These are phyloP conservation scores for Eutrema yunnanense DNA, from an alignment of 345 rosid genomes.

Conservation along the genomic window DNA sequence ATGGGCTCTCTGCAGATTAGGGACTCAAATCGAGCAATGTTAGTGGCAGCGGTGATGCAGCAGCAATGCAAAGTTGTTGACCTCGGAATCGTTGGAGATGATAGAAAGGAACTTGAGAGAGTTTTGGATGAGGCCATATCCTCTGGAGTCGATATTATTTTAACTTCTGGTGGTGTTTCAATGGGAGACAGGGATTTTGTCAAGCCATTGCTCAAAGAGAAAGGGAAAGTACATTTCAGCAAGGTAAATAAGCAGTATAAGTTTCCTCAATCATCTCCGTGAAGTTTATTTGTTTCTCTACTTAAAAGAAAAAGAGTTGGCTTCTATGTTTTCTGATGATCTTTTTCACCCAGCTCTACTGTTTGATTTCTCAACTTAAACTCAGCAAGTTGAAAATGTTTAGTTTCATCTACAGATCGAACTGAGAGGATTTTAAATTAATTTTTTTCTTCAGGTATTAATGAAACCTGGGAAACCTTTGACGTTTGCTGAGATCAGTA, in stretches of 20 bases:
- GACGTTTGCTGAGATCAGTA: slow-evolving; percentile 72
- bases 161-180: slow-evolving; percentile 97
- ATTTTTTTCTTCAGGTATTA: slow-evolving; percentile 51
- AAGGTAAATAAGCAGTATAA: slow-evolving; percentile 45
- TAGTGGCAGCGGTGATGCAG: slow-evolving; percentile 76
- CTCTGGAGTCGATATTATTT: slow-evolving; percentile 65
- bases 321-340: neutral
- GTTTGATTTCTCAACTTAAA: neutral
- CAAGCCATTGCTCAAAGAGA: slow-evolving; percentile 73
- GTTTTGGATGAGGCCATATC: slow-evolving; percentile 54
- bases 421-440: neutral
- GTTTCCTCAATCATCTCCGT: neutral
- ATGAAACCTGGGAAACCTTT: slow-evolving; percentile 96
- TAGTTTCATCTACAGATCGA: neutral
- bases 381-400: slow-evolving; percentile 4
- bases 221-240: slow-evolving; percentile 62
- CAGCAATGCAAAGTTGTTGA: slow-evolving; percentile 76
- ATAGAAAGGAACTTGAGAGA: slow-evolving; percentile 61
- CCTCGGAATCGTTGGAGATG: slow-evolving; percentile 80
- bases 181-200: slow-evolving; percentile 97
- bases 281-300: neutral
- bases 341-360: neutral
- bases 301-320: neutral
- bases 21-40: slow-evolving; percentile 92
- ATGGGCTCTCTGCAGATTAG: slow-evolving; percentile 59